These are phyloP conservation scores for Paecilomyces niveus DNA, from an alignment of 2,329 filamentous ascomycete species.

Conservation along the genomic window DNA sequence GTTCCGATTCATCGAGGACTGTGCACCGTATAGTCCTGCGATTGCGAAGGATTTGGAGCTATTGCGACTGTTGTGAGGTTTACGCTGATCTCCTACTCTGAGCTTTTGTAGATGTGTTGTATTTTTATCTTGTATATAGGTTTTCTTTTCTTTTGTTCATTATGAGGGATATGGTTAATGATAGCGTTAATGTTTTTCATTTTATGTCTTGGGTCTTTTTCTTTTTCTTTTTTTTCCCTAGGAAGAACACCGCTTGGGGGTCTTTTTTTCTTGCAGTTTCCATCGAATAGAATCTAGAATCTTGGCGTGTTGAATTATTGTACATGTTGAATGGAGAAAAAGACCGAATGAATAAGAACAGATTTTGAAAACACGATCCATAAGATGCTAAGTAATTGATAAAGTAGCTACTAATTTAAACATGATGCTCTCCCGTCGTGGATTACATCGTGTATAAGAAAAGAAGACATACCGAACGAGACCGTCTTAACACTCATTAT, in stretches of 20 bases:
- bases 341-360: no score
- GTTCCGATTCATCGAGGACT: constrained; percentile 32
- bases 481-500: not conserved
- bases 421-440: not conserved
- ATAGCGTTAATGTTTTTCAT: not conserved
- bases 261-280: not conserved
- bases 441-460: not conserved
- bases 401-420: not conserved
- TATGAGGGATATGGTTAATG: not conserved
- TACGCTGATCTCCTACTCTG: not conserved
- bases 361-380: not conserved
- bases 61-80: constrained; percentile 21
- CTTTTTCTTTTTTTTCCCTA: not conserved
- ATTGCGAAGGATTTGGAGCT: constrained; percentile 34
- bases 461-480: not conserved
- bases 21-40: constrained; percentile 30
- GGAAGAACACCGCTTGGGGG: not conserved
- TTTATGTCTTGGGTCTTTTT: not conserved
- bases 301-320: not conserved
- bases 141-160: not conserved
- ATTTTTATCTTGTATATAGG: not conserved
- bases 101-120: not conserved
- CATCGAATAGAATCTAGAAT: not conserved
- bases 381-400: not conserved
- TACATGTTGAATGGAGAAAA: not conserved